Evolutionary conservation across 2,329 filamentous ascomycete species (phyloP).

Genomic region (Neocucurbitaria cava): DNA sequence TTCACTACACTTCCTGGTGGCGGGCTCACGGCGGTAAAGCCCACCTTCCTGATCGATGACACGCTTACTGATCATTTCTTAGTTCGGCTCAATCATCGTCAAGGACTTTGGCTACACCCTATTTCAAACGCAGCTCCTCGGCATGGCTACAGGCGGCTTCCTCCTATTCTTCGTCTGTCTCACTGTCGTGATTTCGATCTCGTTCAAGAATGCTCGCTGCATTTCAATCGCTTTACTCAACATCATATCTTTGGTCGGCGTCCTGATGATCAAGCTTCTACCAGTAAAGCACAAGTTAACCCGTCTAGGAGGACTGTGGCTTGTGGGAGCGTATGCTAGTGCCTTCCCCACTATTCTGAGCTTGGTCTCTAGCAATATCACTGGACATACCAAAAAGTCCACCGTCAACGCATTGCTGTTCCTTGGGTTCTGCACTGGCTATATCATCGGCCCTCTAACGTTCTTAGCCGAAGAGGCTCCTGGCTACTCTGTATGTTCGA

Average conservation of each 20-base stretch:
- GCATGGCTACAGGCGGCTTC: slow-evolving; percentile 23
- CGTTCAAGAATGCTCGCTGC: slow-evolving; percentile 15
- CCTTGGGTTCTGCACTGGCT: not conserved
- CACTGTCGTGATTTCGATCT: slow-evolving; percentile 19
- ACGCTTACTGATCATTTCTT: not conserved
- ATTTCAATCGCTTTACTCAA: slow-evolving; percentile 23
- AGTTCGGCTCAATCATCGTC: slow-evolving; percentile 34
- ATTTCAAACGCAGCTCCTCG: slow-evolving; percentile 30
- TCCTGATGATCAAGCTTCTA: slow-evolving; percentile 30
- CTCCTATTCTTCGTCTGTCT: slow-evolving; percentile 21
- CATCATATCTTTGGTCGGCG: slow-evolving; percentile 28
- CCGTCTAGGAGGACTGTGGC: slow-evolving; percentile 39
- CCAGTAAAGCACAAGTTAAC: not conserved
- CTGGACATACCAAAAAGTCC: slow-evolving; percentile 53
- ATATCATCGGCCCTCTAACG: not conserved
- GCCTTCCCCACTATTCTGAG: slow-evolving; percentile 47
- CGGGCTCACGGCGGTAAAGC: slow-evolving; percentile 18
- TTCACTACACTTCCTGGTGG: too few species aligned
- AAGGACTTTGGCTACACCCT: slow-evolving; percentile 47
- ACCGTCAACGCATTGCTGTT: slow-evolving; percentile 57
- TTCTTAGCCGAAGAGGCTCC: not conserved
- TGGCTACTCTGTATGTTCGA: not conserved
- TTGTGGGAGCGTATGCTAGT: slow-evolving; percentile 47
- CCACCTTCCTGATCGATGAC: not conserved
- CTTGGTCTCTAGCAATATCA: slow-evolving; percentile 47